Percentiles rank a stretch among this genome's conserved stretches.
Conservation (phyloP, 257 asterid genomes). For the Solanum lignicaule region DNA sequence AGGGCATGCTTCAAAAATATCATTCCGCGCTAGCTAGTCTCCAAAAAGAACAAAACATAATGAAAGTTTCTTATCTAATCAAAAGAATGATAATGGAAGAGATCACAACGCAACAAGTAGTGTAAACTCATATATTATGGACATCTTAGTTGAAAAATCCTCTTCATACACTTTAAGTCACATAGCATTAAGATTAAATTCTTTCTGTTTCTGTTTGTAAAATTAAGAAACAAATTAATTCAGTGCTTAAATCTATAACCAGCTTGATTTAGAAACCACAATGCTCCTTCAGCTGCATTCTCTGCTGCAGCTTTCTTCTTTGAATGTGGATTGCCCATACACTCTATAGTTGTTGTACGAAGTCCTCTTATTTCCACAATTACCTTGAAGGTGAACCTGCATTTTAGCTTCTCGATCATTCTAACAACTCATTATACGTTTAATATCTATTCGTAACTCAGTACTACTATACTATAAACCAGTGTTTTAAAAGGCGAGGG, state of each 20-base stretch:
- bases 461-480: neutral
- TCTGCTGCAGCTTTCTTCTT: conserved; percentile 8
- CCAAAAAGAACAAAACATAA: neutral
- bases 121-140: neutral
- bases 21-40: neutral
- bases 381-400: conserved; percentile 5
- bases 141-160: neutral
- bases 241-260: neutral
- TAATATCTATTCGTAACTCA: neutral
- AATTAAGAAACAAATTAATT: neutral
- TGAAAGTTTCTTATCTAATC: neutral
- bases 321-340: neutral
- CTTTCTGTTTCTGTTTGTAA: neutral
- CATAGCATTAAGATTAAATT: neutral
- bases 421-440: neutral
- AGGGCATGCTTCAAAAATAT: neutral
- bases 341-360: neutral
- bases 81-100: neutral
- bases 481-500: neutral
- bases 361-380: neutral
- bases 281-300: conserved; percentile 9
- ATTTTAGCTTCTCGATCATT: neutral
- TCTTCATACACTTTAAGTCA: neutral
- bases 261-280: neutral
- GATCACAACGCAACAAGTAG: neutral